phyloP scores from a whole-genome alignment of 352 stramenopile species.

The Pythium dissotocum region DNA sequence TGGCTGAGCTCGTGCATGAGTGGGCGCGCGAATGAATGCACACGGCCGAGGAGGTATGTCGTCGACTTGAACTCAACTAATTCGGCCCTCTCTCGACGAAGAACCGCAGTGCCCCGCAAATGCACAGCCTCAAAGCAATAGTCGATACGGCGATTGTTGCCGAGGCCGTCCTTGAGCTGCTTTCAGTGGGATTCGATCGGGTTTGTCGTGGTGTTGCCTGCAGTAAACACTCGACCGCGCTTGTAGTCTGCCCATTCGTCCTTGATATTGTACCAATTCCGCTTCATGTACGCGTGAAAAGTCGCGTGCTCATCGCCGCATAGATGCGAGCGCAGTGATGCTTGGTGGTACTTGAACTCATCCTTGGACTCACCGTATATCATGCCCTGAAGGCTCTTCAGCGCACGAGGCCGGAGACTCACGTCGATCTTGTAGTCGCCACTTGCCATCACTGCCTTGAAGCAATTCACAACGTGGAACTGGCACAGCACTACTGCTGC shows the following conservation, averaged over 20 bases:
- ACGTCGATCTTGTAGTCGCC: background rate
- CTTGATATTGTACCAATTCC: background rate
- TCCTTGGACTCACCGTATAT: background rate
- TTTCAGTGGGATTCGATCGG: background rate
- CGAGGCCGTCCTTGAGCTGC: background rate
- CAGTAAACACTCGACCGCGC: background rate
- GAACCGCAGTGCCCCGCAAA: background rate
- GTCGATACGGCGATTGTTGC: background rate
- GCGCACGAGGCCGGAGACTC: background rate
- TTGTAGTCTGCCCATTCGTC: background rate
- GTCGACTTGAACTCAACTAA: background rate
- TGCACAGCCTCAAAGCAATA: background rate
- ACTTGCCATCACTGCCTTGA: background rate
- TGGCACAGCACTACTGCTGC: background rate
- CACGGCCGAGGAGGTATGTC: background rate
- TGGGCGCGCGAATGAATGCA: background rate
- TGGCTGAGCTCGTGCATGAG: background rate
- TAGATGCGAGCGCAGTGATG: background rate
- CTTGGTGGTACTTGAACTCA: background rate
- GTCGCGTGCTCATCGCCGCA: background rate
- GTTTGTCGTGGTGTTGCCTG: conserved; percentile 4
- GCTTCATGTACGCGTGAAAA: conserved; percentile 4
- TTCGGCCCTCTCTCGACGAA: background rate
- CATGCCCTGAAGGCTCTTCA: background rate
- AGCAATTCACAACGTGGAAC: background rate